Evolutionary conservation across 2,329 filamentous ascomycete species (phyloP), one percentile per base, ranked within the genome.

Genomic region (Penicillium sp.): DNA sequence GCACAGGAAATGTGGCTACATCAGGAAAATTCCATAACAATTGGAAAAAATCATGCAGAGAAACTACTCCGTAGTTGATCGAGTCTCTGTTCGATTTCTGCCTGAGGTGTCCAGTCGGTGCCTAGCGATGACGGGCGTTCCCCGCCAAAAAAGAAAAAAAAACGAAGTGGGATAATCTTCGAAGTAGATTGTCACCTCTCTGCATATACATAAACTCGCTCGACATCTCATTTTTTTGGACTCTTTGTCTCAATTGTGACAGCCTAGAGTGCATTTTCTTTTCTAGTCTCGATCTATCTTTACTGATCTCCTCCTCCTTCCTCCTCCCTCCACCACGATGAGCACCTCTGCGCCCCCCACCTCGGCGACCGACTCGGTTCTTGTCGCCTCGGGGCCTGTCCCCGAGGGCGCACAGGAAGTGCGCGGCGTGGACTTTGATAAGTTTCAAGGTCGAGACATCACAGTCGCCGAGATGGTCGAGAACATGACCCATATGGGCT

Each of bases 401-500:
- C 91, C 94, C 15, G 84, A 88, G 56, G 89, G 84, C 49, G 86
- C 91, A n/a, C 87, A 88, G 66, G 86, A 91, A 73, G 94, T 99
- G 38, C 86, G 90, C 73, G 95, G 96, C 69, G 85, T 98, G 62
- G 94, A 99, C 74, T 99, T 98, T 79, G 90, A 97, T 79, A 83
- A 89, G 54, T 88, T 87, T 60, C 84, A 86, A n/a, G 77, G 75
- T 39, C 84, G 85, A 57, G 86, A 89, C 63, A 89, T 97, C 71
- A 96, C 92, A 0, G 93, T 91, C 54, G 89, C 92, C 37, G 91
- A 97, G 73, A 83, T 99, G 65, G 84, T 95, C 25, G 82, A 87
- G 57, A 88, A 89, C 61, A 95, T 98, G 88, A 85, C 85, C 56
- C 83, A 88, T 76, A 97, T 96, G 89, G 95, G 90, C 15, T 92